Evolutionary conservation across 2,329 filamentous ascomycete genomes (phyloP).

Genomic region (Apiospora rasikravindrae): DNA sequence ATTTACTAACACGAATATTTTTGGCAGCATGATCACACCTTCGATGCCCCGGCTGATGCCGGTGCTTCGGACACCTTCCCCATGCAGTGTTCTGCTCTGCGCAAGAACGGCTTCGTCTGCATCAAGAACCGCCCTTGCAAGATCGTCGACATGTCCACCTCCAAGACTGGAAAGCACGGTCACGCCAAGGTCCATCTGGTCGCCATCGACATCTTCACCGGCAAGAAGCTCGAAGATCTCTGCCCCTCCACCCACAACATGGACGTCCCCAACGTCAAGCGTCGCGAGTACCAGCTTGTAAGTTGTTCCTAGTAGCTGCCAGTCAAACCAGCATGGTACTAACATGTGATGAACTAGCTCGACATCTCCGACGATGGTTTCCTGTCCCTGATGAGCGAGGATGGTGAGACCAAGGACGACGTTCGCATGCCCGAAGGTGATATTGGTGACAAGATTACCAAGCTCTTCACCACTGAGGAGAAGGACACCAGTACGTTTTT

Average conservation of each 20-base stretch:
- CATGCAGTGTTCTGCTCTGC: constrained; percentile 99
- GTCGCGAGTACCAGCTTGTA: constrained; percentile 93
- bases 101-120: constrained; percentile 98
- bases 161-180: constrained; percentile 99
- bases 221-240: constrained; percentile 99
- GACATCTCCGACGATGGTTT: constrained; percentile 93
- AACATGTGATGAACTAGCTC: constrained; percentile 59
- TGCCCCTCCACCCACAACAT: constrained; percentile 98
- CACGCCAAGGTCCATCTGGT: constrained; percentile 99
- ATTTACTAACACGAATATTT: constrained; percentile 23
- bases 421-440: constrained; percentile 92
- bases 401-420: constrained; percentile 90
- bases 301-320: constrained; percentile 47
- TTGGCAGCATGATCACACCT: constrained; percentile 69
- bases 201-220: constrained; percentile 98
- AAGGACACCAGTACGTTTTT: constrained; percentile 82
- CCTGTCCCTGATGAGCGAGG: constrained; percentile 90
- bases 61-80: constrained; percentile 94
- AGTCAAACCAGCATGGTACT: neutral
- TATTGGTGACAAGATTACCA: constrained; percentile 82
- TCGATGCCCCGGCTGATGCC: constrained; percentile 87
- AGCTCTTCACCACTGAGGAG: constrained; percentile 79
- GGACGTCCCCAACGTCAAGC: constrained; percentile 94
- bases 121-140: constrained; percentile 99
- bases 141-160: constrained; percentile 99